Evolutionary conservation across 176 grass and related monocot genomes (phyloP), one percentile per base, ranked within the genome.

Genomic region (Microstegium vimineum): DNA sequence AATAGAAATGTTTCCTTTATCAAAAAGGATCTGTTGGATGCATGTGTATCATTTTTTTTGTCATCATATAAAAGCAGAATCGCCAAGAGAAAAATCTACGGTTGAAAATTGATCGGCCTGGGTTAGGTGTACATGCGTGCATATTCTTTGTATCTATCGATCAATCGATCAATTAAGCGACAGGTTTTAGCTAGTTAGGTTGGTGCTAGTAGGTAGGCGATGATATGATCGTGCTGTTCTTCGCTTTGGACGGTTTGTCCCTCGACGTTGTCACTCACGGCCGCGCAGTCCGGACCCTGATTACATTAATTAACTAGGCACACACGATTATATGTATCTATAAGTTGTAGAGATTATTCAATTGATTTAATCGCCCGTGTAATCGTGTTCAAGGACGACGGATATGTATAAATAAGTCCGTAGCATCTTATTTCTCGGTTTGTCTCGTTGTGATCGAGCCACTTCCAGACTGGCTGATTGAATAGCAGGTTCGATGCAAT

Each of bases 161-260:
- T 56, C 57, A 10, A 60, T 23, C 22, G 22, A 25, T 25, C 56
- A 23, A 11, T 11, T 25, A 52, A 74, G 71, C 1, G 30, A 72
- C 15, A 45, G 28, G 10, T 64, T 70, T 35, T 61, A 26, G 22
- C 13, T 61, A 26, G 22, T 6, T 70, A 74, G n/a, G 32, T 80
- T 23, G 43, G 73, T 32, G 68, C 23, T 43, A 35, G 45, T 81
- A 72, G 56, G 86, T 73, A 22, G 65, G 43, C 3, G 86, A 87
- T 87, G 66, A 87, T 87, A 87, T 87, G 64, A 87, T 87, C 66
- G 42, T 78, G 42, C 13, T 71, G 35, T 28, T 87, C 25, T 77
- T 77, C 32, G 80, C 72, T 77, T 82, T 87, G 86, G 86, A 83
- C 79, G 23, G 54, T 82, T 23, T 87, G 85, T 82, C 85, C 38